phyloP scores from a whole-genome alignment of 1,284 basidiomycete genomes.

The Cryptococcus hybrid region DNA sequence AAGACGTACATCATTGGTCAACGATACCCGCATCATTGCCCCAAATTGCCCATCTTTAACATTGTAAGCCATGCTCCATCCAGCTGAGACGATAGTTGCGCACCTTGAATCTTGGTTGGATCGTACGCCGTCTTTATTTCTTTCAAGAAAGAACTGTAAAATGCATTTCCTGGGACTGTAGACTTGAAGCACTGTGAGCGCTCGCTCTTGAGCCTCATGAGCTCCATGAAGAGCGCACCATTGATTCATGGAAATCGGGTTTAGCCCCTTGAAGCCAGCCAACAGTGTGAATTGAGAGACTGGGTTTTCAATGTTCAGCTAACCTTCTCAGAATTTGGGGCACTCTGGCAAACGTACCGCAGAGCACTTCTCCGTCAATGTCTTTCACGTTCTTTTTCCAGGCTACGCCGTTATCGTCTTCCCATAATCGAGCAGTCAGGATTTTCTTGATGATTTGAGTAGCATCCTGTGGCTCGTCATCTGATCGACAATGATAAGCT shows the following conservation, averaged over 20 bases:
- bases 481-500: slow-evolving; percentile 48
- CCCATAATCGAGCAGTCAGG: slow-evolving; percentile 69
- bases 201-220: background rate
- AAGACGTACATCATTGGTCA: slow-evolving; percentile 73
- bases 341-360: slow-evolving; percentile 51
- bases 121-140: slow-evolving; percentile 64
- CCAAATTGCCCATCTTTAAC: slow-evolving; percentile 81
- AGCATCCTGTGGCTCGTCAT: slow-evolving; percentile 72
- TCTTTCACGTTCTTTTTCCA: slow-evolving; percentile 84
- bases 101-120: slow-evolving; percentile 75
- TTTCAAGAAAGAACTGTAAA: slow-evolving; percentile 71
- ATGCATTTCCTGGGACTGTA: slow-evolving; percentile 62
- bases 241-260: slow-evolving; percentile 83
- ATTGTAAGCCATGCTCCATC: background rate
- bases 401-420: slow-evolving; percentile 51
- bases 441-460: slow-evolving; percentile 74
- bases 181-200: slow-evolving; percentile 51
- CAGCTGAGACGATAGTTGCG: background rate
- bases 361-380: slow-evolving; percentile 78
- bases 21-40: slow-evolving; percentile 85
- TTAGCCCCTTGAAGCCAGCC: slow-evolving; percentile 78
- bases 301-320: slow-evolving; percentile 1
- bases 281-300: slow-evolving; percentile 75
- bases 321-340: background rate
- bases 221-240: slow-evolving; percentile 57